Conservation (phyloP, 2,329 filamentous ascomycete species). For the Pezicula radicicola region DNA sequence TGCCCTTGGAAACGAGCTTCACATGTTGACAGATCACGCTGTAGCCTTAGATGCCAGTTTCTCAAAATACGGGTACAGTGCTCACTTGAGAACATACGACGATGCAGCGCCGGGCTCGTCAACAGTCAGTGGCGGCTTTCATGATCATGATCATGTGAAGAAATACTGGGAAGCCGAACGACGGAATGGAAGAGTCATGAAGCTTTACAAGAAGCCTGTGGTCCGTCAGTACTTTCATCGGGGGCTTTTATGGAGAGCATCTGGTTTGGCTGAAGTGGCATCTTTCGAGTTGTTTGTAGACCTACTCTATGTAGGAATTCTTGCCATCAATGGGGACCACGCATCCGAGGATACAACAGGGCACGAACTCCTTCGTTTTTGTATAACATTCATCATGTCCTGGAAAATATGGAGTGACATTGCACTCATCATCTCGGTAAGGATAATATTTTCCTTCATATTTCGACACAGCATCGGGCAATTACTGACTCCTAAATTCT, state of each 20-base stretch:
- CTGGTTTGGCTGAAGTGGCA: slow-evolving; percentile 56
- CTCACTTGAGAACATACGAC: slow-evolving; percentile 50
- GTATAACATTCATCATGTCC: slow-evolving; percentile 58
- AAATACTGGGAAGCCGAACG: slow-evolving; percentile 33
- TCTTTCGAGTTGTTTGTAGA: slow-evolving; percentile 65
- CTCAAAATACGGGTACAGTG: slow-evolving; percentile 59
- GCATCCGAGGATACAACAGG: slow-evolving; percentile 54
- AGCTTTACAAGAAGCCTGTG: slow-evolving; percentile 56
- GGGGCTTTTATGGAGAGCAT: slow-evolving; percentile 60
- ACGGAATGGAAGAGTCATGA: slow-evolving; percentile 41
- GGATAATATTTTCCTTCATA: no score
- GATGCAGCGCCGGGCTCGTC: slow-evolving; percentile 22
- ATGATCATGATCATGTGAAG: slow-evolving; percentile 27
- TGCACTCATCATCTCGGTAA: slow-evolving; percentile 43
- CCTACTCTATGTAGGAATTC: slow-evolving; percentile 54
- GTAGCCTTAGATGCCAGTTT: slow-evolving; percentile 59
- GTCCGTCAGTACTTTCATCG: slow-evolving; percentile 66
- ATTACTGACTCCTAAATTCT: no score
- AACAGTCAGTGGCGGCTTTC: slow-evolving; percentile 16
- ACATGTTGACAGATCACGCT: slow-evolving; percentile 49
- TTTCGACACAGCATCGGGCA: no score
- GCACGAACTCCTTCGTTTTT: slow-evolving; percentile 53
- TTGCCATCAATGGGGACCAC: slow-evolving; percentile 60
- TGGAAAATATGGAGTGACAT: slow-evolving; percentile 61
- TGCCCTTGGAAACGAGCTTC: slow-evolving; percentile 48